These are phyloP conservation scores for Syzygium jambos DNA, from an alignment of 345 rosid species.

Conservation along the genomic window DNA sequence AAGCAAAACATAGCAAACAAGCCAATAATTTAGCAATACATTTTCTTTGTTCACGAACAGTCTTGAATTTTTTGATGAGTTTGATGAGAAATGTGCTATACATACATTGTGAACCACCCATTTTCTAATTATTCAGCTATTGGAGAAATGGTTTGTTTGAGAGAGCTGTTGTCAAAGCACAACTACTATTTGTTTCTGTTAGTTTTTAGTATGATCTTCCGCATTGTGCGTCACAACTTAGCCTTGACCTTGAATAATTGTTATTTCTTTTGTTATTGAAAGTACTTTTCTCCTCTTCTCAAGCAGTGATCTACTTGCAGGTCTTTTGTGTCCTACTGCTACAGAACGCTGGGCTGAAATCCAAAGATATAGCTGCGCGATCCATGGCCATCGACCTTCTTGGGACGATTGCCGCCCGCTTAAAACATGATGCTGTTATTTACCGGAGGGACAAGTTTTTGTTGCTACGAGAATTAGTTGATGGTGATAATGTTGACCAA, in stretches of 20 bases:
- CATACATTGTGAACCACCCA: not conserved
- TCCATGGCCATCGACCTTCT: constrained; percentile 93
- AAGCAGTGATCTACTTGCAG: constrained; percentile 33
- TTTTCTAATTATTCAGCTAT: not conserved
- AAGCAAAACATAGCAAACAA: not conserved
- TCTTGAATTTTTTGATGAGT: not conserved
- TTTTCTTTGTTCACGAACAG: not conserved
- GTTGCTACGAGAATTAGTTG: constrained; percentile 47
- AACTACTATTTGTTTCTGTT: not conserved
- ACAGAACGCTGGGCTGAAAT: constrained; percentile 94
- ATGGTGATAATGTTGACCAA: constrained; percentile 30
- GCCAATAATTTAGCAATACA: not conserved
- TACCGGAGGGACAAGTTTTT: constrained; percentile 51
- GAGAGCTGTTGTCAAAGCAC: not conserved
- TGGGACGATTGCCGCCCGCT: constrained; percentile 86
- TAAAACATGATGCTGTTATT: constrained; percentile 76
- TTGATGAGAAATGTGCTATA: not conserved
- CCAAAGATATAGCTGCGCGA: constrained; percentile 83
- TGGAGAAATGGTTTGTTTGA: not conserved
- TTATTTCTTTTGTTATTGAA: not conserved
- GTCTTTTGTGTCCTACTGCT: constrained; percentile 93
- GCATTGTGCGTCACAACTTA: not conserved
- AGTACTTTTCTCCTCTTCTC: constrained; percentile 10
- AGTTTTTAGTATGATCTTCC: not conserved
- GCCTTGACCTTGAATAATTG: not conserved